Evolutionary conservation across 129 eudicot species (phyloP).

Genomic region (Calendula officinalis): DNA sequence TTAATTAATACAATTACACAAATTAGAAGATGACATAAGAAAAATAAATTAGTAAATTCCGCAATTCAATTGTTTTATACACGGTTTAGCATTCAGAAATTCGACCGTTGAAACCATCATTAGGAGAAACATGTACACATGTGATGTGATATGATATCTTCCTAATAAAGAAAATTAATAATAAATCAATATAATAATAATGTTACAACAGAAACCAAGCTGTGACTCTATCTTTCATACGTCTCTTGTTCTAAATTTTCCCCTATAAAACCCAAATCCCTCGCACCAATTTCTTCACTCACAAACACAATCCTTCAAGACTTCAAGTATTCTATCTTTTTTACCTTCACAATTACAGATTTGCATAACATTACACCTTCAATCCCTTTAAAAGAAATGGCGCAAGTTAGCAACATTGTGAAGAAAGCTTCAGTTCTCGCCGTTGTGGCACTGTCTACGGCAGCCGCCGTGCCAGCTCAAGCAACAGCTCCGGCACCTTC

Average conservation of each 20-base stretch:
- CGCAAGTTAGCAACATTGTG: conserved; percentile 1
- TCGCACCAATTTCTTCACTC: conserved; percentile 1
- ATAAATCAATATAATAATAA: too few relatives aligned
- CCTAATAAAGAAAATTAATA: too few relatives aligned
- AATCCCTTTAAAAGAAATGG: neutral
- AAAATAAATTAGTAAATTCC: too few relatives aligned
- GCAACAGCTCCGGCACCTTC: neutral
- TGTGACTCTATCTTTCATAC: neutral
- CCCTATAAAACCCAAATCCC: conserved; percentile 1
- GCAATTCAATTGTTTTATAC: too few relatives aligned
- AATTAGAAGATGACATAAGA: too few relatives aligned
- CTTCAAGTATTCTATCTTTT: neutral
- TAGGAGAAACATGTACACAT: too few relatives aligned
- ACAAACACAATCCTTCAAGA: conserved; percentile 2
- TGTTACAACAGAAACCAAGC: neutral
- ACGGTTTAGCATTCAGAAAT: too few relatives aligned
- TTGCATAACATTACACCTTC: too few relatives aligned
- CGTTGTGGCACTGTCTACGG: neutral
- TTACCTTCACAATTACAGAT: neutral
- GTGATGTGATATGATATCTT: too few relatives aligned
- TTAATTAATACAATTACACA: too few relatives aligned
- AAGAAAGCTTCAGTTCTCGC: neutral
- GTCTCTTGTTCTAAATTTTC: neutral
- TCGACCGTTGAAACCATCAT: too few relatives aligned
- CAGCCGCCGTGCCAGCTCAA: neutral